phyloP scores from a whole-genome alignment of 2,329 filamentous ascomycete species.

The Passalora sequoiae region DNA sequence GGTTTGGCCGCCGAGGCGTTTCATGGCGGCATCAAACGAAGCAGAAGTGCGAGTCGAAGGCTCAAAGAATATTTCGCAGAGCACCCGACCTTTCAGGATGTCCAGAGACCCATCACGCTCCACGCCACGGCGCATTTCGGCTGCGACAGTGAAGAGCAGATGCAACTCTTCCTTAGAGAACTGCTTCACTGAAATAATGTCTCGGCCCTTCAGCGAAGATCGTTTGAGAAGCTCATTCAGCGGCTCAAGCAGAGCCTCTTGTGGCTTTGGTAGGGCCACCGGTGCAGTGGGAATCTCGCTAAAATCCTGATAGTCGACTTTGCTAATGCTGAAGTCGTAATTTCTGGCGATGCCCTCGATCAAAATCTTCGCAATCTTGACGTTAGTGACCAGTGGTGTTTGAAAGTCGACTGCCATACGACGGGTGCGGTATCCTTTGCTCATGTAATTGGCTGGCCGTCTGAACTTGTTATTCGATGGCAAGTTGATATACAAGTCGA shows the following conservation, averaged over 20 bases:
- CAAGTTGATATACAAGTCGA: conserved; percentile 97
- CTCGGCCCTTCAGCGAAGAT: conserved; percentile 82
- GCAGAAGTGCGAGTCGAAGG: conserved; percentile 91
- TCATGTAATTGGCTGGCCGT: conserved; percentile 96
- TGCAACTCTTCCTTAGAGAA: conserved; percentile 86
- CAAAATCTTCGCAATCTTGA: conserved; percentile 97
- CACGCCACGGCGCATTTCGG: conserved; percentile 94
- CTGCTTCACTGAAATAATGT: conserved; percentile 87
- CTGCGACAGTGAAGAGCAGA: conserved; percentile 88
- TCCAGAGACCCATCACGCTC: conserved; percentile 87
- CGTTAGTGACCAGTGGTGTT: conserved; percentile 93
- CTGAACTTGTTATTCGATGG: conserved; percentile 98
- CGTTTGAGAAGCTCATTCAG: conserved; percentile 68
- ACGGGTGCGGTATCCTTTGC: conserved; percentile 91
- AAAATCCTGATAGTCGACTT: conserved; percentile 88
- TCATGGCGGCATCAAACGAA: conserved; percentile 98
- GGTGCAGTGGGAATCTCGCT: conserved; percentile 34
- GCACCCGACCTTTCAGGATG: conserved; percentile 75
- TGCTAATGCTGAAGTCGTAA: conserved; percentile 76
- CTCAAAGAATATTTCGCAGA: conserved; percentile 95
- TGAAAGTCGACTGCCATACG: conserved; percentile 98
- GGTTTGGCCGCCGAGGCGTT: conserved; percentile 85
- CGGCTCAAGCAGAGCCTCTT: conserved; percentile 44
- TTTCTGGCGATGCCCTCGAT: conserved; percentile 90
- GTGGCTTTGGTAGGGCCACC: conserved; percentile 37